phyloP scores from a whole-genome alignment of 106 monocot species.

The Chionographis japonica region DNA sequence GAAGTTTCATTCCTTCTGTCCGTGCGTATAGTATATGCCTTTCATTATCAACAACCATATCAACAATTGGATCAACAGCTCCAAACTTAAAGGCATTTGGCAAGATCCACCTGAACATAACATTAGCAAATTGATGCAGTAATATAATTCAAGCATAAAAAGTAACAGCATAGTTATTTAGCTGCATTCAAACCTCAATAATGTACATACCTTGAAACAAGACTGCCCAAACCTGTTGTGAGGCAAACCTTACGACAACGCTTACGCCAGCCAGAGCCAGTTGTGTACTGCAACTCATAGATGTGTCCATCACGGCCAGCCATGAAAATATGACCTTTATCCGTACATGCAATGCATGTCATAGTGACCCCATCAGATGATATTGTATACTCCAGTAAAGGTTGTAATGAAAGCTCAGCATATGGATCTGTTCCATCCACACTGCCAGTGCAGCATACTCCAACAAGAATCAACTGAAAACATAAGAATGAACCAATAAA shows the following conservation, averaged over 20 bases:
- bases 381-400: slow-evolving; percentile 80
- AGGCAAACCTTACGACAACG: slow-evolving; percentile 81
- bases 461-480: slow-evolving; percentile 66
- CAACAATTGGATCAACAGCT: slow-evolving; percentile 75
- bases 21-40: slow-evolving; percentile 78
- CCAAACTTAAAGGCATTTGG: slow-evolving; percentile 92
- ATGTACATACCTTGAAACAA: slow-evolving; percentile 64
- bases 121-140: not conserved
- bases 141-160: slow-evolving; percentile 5
- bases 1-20: slow-evolving; percentile 90
- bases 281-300: slow-evolving; percentile 80
- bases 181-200: not conserved
- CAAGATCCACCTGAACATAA: slow-evolving; percentile 63
- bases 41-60: slow-evolving; percentile 90
- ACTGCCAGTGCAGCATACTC: slow-evolving; percentile 73
- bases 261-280: slow-evolving; percentile 88
- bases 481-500: slow-evolving; percentile 17
- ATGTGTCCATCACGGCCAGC: slow-evolving; percentile 96
- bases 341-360: slow-evolving; percentile 79
- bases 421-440: slow-evolving; percentile 80
- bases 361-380: slow-evolving; percentile 85
- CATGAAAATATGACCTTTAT: slow-evolving; percentile 76
- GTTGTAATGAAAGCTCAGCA: slow-evolving; percentile 82
- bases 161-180: not conserved
- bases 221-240: slow-evolving; percentile 68